Evolutionary conservation across 306 rosid genomes (phyloP), one percentile per base, ranked within the genome.

Genomic region (Ochetophila trinervis): DNA sequence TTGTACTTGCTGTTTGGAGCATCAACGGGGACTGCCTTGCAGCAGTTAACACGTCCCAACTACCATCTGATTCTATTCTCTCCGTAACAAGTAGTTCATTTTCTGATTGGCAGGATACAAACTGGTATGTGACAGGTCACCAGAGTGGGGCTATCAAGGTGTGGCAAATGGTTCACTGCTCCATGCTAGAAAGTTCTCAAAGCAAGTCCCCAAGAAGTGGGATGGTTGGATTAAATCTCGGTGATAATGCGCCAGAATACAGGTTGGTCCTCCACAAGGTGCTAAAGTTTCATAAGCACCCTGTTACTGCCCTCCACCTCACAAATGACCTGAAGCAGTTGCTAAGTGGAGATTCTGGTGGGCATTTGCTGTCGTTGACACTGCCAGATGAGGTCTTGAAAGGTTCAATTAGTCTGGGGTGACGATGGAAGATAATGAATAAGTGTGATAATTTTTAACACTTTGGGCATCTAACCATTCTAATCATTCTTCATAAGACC

Each of bases 81-180:
- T 90, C 91, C 0, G 91, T 90, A 70, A 83, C 99, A 32, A 90
- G 90, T 65, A 77, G 96, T 80, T 80, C 90, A 37, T 73, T 67
- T 75, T 90, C 96, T 48, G 99, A 94, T 85, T 94, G 99, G 99
- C 82, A 67, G 79, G 96, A 90, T 68, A 86, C 89, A 5, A 94
- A 85, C 78, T 94, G 99, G 99, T 90, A 83, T 69, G 99, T 85
- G 67, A 94, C 97, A 9, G 99, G 99, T 68, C 99, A 94, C 83
- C 99, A 94, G 89, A 94, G 99, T 73, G 99, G 99, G 66, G 88
- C 99, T 21, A 84, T 94, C 61, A 94, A 94, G 84, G 96, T 94
- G 70, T 94, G 97, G 99, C 96, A 88, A 79, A 90, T 84, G 95
- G 85, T 94, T 67, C 92, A 90, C 82, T 70, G 80, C 84, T 78